Percentiles rank a stretch among this genome's conserved stretches.
phyloP scores from a whole-genome alignment of 1,284 basidiomycete genomes.

The Gastroboletus turbinatus region DNA sequence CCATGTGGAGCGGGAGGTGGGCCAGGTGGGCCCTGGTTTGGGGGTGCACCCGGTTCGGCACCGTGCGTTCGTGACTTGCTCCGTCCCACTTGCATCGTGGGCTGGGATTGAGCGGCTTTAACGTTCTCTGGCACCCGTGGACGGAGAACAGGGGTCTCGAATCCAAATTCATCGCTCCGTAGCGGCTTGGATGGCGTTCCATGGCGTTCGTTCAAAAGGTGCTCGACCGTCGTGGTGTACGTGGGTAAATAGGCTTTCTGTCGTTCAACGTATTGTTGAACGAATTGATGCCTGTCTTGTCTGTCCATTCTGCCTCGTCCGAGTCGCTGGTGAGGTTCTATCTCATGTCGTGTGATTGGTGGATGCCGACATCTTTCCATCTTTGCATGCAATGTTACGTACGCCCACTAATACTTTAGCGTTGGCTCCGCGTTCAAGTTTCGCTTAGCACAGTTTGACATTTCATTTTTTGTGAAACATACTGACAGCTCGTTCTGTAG shows the following conservation, averaged over 20 bases:
- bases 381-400: slow-evolving; percentile 12
- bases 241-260: slow-evolving; percentile 46
- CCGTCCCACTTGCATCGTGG: background rate
- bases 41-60: background rate
- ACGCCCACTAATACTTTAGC: background rate
- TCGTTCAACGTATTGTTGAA: slow-evolving; percentile 49
- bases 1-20: background rate
- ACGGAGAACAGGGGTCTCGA: slow-evolving; percentile 60
- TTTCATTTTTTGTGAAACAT: slow-evolving; percentile 8
- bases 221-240: slow-evolving; percentile 43
- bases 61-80: slow-evolving; percentile 3
- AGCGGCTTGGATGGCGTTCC: slow-evolving; percentile 14
- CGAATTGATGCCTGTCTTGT: slow-evolving; percentile 42
- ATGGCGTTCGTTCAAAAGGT: slow-evolving; percentile 36
- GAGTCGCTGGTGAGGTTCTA: background rate
- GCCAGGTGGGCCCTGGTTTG: background rate
- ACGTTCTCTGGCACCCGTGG: slow-evolving; percentile 38
- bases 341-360: background rate
- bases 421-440: background rate
- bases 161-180: slow-evolving; percentile 35
- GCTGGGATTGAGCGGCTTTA: slow-evolving; percentile 1
- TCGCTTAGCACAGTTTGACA: slow-evolving; percentile 1
- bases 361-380: background rate
- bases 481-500: slow-evolving; percentile 1
- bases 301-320: slow-evolving; percentile 27